A percentile compares a stretch with the other conserved stretches of the same genome.
These are phyloP conservation scores for Cronartium quercuum DNA, from an alignment of 1,284 basidiomycete genomes.

Conservation along the genomic window DNA sequence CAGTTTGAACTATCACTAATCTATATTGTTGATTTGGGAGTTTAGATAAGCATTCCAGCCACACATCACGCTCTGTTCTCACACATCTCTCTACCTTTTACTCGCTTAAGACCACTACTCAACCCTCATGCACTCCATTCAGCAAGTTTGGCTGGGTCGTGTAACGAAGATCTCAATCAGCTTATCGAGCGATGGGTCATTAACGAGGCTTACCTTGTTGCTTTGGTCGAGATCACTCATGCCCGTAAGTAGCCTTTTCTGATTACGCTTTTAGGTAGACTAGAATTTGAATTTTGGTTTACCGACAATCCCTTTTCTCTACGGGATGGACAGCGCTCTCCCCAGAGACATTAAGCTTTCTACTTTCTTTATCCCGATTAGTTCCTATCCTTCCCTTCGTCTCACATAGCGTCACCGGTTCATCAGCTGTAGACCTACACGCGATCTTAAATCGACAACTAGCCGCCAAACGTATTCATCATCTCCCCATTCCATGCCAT, in stretches of 20 bases:
- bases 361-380: constrained; percentile 22
- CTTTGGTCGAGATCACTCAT: constrained; percentile 16
- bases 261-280: neutral
- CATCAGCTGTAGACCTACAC: constrained; percentile 14
- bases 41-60: constrained; percentile 20
- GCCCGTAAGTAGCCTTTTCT: constrained; percentile 1
- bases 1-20: too few species aligned
- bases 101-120: constrained; percentile 21
- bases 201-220: constrained; percentile 29
- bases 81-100: constrained; percentile 10
- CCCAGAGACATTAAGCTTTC: constrained; percentile 14
- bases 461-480: constrained; percentile 7
- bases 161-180: constrained; percentile 7
- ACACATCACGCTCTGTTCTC: constrained; percentile 18
- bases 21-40: too few species aligned
- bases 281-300: neutral
- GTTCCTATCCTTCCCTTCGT: constrained; percentile 33
- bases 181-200: constrained; percentile 20
- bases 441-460: constrained; percentile 34
- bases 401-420: neutral
- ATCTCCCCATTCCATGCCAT: constrained; percentile 14
- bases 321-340: constrained; percentile 4
- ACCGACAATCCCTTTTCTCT: neutral
- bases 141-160: neutral
- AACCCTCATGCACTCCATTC: constrained; percentile 4